Base-by-base conservation (phyloP, 2,329 filamentous ascomycete genomes). In the Apiospora aurea region DNA sequence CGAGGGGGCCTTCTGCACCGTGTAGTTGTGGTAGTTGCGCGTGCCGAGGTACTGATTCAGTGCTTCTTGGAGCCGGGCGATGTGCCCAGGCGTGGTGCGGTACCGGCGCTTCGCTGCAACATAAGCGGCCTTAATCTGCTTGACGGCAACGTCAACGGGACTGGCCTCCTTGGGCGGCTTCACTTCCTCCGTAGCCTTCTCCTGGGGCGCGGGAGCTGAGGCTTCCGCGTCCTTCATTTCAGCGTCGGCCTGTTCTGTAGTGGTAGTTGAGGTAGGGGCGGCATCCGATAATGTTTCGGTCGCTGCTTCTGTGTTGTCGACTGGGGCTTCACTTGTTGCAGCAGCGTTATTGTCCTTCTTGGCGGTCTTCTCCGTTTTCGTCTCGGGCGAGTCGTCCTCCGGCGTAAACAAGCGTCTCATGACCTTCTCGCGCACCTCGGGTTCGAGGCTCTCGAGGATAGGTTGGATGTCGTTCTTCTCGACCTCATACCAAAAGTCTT, bases 21-120 rank as follows among this genome's bases (percentile, higher is more conserved):
- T 99, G 86, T 97, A 99, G 87, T 99, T 99, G 88, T 98, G 95
- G 86, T 92, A 99, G 85, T 97, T 97, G 78, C 88, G 89, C 4
- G 95, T 98, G 74, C 96, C 96, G 13, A 92, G 83, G 82, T 96
- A 99, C 75, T 88, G 86, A 77, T 90, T 83, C 13, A 99, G 88
- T 0, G 91, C 91, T 46, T 90, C 87, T 81, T 97, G 94, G 1
- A 99, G 89, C 73, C 92, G 91, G 41, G 89, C 84, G 67, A 96
- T 87, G 11, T 96, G 94, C 26, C 85, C 84, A 0, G 89, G 84
- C 0, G 93, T 91, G 71, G 97, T 92, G 69, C 96, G 94, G 81
- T 98, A 98, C 1, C 91, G 88, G 66, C 93, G 91, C 84, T 97
- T 97, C 43, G 95, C 95, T 7, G 88, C 84, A 72, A 96, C 87